A percentile compares a stretch with the other conserved stretches of the same genome.
Evolutionary conservation across 1,139 yeast genomes (phyloP).

Genomic region (Magnusiomyces tetraspermus): DNA sequence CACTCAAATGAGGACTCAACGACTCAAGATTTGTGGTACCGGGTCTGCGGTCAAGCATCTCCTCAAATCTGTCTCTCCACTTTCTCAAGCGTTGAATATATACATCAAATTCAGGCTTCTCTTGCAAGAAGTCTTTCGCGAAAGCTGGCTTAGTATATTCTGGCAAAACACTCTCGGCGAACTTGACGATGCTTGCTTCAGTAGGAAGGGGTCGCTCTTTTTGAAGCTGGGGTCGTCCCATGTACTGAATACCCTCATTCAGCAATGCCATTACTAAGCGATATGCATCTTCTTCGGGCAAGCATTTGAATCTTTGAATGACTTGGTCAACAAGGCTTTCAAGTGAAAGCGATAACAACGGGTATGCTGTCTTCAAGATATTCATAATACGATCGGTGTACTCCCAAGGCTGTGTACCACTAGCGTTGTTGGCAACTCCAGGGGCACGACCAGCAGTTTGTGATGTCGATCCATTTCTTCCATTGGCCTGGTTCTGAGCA

Average conservation of each 20-base stretch:
- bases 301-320: conserved; percentile 85
- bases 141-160: conserved; percentile 84
- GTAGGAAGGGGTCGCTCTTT: conserved; percentile 86
- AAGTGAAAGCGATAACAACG: conserved; percentile 79
- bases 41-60: conserved; percentile 69
- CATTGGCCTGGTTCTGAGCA: conserved; percentile 26
- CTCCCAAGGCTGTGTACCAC: conserved; percentile 73
- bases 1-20: conserved; percentile 88
- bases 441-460: conserved; percentile 10
- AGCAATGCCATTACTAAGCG: conserved; percentile 83
- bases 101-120: conserved; percentile 82
- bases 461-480: conserved; percentile 8
- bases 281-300: conserved; percentile 94
- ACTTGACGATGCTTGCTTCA: conserved; percentile 77
- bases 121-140: conserved; percentile 79
- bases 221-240: conserved; percentile 70
- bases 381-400: conserved; percentile 94
- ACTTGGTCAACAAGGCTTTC: conserved; percentile 95
- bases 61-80: conserved; percentile 92
- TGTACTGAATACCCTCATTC: conserved; percentile 87
- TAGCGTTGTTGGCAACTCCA: conserved; percentile 11
- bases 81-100: conserved; percentile 74
- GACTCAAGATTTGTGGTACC: conserved; percentile 76
- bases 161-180: conserved; percentile 90
- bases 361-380: conserved; percentile 90